Evolutionary conservation across 2,329 filamentous ascomycete genomes (phyloP), one percentile per base, ranked within the genome.

Genomic region (Emydomyces testavorans): DNA sequence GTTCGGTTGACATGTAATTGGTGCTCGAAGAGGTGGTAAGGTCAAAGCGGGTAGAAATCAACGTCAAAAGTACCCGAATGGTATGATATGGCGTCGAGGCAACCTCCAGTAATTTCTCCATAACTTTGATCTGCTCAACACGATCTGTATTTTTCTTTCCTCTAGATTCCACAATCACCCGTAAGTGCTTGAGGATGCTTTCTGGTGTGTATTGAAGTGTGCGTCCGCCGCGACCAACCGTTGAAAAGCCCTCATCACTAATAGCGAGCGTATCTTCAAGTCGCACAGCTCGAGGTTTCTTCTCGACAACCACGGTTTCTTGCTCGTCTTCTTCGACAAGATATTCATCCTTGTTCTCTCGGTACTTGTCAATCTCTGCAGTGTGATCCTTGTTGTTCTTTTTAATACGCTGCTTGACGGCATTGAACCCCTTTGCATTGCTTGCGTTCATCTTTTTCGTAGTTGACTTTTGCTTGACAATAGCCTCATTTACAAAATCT

Each of bases 101-200:
- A 55, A 98, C 89, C 65, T 94, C 88, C 61, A 82, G 73, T 46
- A 98, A 78, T 74, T 89, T 94, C 77, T 96, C 92, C 88, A 98
- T 94, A 45, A 90, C 83, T 68, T 83, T 83, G 69, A 98, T 96
- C 71, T 98, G 92, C 71, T 98, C 92, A 39, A 79, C 64, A 41
- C 88, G 83, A 67, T 98, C 92, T 55, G 92, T 95, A 75, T 96
- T 96, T 79, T 98, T 98, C 76, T 94, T 93, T 65, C 92, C 92
- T 73, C 92, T 80, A 50, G 90, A 89, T 73, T 98, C 92, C 64
- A 96, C 76, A 62, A 98, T 96, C 45, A 81, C 79, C 50, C 90
- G 81, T 45, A 98, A 77, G 68, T 96, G 88, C 76, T 98, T 98
- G 67, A 96, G 83, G 62, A 98, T 98, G 67, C 89, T 92, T 73